These are phyloP conservation scores for Colletotrichum sp. DNA, from an alignment of 2,329 filamentous ascomycete genomes.

Conservation along the genomic window DNA sequence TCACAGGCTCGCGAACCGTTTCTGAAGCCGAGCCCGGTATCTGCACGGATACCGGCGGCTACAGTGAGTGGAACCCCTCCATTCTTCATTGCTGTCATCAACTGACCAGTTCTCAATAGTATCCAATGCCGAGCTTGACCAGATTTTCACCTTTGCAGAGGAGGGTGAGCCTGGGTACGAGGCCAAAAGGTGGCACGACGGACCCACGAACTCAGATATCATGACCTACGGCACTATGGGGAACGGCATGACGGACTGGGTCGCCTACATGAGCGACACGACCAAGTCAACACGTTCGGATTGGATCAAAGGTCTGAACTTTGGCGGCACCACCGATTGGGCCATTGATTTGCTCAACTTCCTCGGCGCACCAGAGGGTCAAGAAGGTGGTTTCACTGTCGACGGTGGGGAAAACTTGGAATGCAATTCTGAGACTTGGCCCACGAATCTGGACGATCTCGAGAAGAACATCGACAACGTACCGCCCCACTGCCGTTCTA, in stretches of 20 bases:
- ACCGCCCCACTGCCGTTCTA: not conserved
- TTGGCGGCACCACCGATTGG: slow-evolving; percentile 25
- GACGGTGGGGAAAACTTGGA: not conserved
- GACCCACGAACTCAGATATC: slow-evolving; percentile 17
- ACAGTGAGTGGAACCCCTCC: slow-evolving; percentile 23
- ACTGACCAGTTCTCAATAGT: not conserved
- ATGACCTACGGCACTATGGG: slow-evolving; percentile 26
- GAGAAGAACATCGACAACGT: not conserved
- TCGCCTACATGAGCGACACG: slow-evolving; percentile 25
- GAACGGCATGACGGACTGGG: slow-evolving; percentile 7
- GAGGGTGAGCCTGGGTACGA: not conserved
- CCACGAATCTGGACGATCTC: not conserved
- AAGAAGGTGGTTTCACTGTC: not conserved
- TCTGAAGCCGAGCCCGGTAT: slow-evolving; percentile 28
- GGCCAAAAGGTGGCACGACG: slow-evolving; percentile 20
- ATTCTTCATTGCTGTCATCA: not conserved
- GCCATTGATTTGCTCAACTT: slow-evolving; percentile 23
- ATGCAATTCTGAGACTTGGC: not conserved
- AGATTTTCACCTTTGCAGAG: slow-evolving; percentile 18
- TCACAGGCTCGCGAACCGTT: slow-evolving; percentile 23
- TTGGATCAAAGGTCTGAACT: not conserved
- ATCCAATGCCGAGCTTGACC: slow-evolving; percentile 31
- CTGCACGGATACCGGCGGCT: slow-evolving; percentile 33
- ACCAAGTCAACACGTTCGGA: slow-evolving; percentile 7
- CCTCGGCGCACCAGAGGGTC: not conserved